Evolutionary conservation across 2,329 filamentous ascomycete genomes (phyloP), one percentile per base, ranked within the genome.

Genomic region (Coniochaeta sp.): DNA sequence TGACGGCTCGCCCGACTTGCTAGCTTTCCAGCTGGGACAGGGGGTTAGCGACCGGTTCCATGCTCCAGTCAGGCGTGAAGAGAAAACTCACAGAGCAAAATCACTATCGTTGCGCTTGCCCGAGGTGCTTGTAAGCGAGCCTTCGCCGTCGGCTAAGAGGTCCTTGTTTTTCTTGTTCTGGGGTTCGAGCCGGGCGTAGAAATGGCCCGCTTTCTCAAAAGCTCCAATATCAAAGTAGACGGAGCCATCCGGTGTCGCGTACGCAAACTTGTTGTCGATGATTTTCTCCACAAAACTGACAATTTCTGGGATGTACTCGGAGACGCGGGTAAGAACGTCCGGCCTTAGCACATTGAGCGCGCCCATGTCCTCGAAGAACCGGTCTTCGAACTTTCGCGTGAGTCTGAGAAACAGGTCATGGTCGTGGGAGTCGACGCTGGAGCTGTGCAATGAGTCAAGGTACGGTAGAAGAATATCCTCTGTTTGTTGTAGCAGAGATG

Each of bases 151-250:
- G 8, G 91, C 91, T 66, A 89, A 87, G 26, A 97, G 77, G 3
- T 87, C 87, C 71, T 91, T 89, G 75, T 98, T 89, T 62, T 90
- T 91, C 60, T 89, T 83, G 72, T 89, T 95, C 77, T 92, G 91
- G 0, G 93, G 93, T 61, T 93, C 87, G 28, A 98, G 77, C 59
- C 91, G 83, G 3, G 93, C 91, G 70, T 98, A 98, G 2, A 86
- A 84, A 71, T 96, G 92, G 0, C 93, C 92, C 0, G 85, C 86
- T 66, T 86, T 85, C 71, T 97, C 92, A 69, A 96, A 98, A 0
- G 90, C 85, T 5, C 81, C 79, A 64, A 96, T 97, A 68, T 97
- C 93, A 64, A 97, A 98, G 74, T 97, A 97, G 0, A 98, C 91
- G 0, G 91, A 96, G 0, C 92, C 93, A 66, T 95, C 89, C 0